A percentile compares a stretch with the other conserved stretches of the same genome.
Evolutionary conservation across 495 filamentous ascomycete species (phyloP).

Genomic region (Aspergillus taichungensis): DNA sequence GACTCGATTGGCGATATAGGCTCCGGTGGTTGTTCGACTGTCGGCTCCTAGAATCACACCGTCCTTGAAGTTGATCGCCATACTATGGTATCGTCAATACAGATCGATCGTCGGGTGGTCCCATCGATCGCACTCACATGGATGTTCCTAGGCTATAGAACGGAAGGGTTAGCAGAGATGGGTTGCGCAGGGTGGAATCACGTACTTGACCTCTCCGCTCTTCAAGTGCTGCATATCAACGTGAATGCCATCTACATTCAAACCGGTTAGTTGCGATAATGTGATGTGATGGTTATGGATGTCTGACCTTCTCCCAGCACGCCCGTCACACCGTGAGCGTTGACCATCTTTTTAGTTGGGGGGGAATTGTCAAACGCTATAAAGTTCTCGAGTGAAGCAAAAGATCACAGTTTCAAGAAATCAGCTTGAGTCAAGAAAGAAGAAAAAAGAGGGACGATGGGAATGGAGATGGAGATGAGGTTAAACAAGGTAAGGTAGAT

Average conservation of each 20-base stretch:
- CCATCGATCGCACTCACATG: conserved; percentile 57
- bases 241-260: conserved; percentile 83
- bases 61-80: conserved; percentile 91
- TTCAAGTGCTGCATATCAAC: conserved; percentile 95
- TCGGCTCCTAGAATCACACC: conserved; percentile 95
- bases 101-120: conserved; percentile 1
- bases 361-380: no score
- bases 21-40: conserved; percentile 95
- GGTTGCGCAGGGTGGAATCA: conserved; percentile 1
- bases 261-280: conserved; percentile 15
- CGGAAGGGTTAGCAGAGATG: conserved; percentile 9
- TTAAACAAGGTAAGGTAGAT: conserved; percentile 6
- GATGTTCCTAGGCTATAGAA: conserved; percentile 74
- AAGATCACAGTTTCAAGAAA: background rate
- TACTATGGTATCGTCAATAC: conserved; percentile 24
- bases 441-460: conserved; percentile 8
- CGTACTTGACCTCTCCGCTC: conserved; percentile 86
- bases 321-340: conserved; percentile 49
- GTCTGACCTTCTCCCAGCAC: conserved; percentile 61
- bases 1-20: conserved; percentile 98
- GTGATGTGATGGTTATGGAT: conserved; percentile 3
- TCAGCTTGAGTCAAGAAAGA: background rate
- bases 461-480: conserved; percentile 11
- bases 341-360: conserved; percentile 24
- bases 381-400: no score